phyloP scores from a whole-genome alignment of 176 grass and related monocot genomes.

The bread wheat (Triticum aestivum) region IWGSC_CS_RefSeq_v2.1 NC_057796.1:466953329-466953828 shows the following conservation, averaged over 20 bases:
- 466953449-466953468: conserved; percentile 72
- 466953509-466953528: conserved; percentile 39
- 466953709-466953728: conserved; percentile 40
- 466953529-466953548: conserved; percentile 18
- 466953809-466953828: conserved; percentile 33
- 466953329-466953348: conserved; percentile 42
- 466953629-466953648: conserved; percentile 49
- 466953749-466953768: conserved; percentile 60
- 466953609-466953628: conserved; percentile 60
- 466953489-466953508: conserved; percentile 33
- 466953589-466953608: not conserved
- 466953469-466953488: conserved; percentile 44
- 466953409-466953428: conserved; percentile 64
- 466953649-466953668: conserved; percentile 38
- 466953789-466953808: not conserved
- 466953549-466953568: not conserved
- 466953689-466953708: conserved; percentile 28
- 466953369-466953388: conserved; percentile 40
- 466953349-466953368: conserved; percentile 58
- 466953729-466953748: conserved; percentile 48
- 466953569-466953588: no score
- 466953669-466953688: conserved; percentile 52
- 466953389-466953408: conserved; percentile 32
- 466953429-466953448: conserved; percentile 62
- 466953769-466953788: not conserved